Conservation (phyloP, 2,329 filamentous ascomycete species). For the Clonostachys chloroleuca region DNA sequence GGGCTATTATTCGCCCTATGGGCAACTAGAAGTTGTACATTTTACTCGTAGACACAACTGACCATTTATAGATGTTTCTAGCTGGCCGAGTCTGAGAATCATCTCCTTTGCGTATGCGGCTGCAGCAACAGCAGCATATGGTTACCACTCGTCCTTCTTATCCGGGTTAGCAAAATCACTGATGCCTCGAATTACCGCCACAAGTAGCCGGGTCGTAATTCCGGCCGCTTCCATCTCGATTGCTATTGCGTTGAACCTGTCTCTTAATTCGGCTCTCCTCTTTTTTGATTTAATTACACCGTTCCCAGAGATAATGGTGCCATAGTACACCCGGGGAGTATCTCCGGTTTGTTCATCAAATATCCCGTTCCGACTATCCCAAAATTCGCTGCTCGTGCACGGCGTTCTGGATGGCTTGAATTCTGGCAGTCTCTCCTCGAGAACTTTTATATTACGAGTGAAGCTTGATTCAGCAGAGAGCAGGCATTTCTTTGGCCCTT, state of each 20-base stretch:
- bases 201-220: conserved; percentile 18
- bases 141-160: conserved; percentile 21
- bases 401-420: too few species aligned
- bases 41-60: not conserved
- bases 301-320: conserved; percentile 27
- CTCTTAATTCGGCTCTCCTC: conserved; percentile 23
- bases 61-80: not conserved
- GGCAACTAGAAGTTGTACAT: not conserved
- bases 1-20: not conserved
- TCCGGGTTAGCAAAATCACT: conserved; percentile 20
- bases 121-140: conserved; percentile 28
- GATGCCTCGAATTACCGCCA: conserved; percentile 31
- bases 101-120: conserved; percentile 15
- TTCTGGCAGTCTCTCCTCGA: too few species aligned
- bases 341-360: too few species aligned
- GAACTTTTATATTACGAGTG: too few species aligned
- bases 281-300: conserved; percentile 26
- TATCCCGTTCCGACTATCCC: too few species aligned
- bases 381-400: too few species aligned
- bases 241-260: conserved; percentile 8
- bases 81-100: not conserved
- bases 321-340: conserved; percentile 23
- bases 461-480: too few species aligned
- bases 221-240: conserved; percentile 29
- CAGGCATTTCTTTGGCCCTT: too few species aligned